Percentiles rank a stretch among this genome's conserved stretches.
Evolutionary conservation across 2,329 filamentous ascomycete genomes (phyloP).

Genomic region (Lecanicillium sp.): DNA sequence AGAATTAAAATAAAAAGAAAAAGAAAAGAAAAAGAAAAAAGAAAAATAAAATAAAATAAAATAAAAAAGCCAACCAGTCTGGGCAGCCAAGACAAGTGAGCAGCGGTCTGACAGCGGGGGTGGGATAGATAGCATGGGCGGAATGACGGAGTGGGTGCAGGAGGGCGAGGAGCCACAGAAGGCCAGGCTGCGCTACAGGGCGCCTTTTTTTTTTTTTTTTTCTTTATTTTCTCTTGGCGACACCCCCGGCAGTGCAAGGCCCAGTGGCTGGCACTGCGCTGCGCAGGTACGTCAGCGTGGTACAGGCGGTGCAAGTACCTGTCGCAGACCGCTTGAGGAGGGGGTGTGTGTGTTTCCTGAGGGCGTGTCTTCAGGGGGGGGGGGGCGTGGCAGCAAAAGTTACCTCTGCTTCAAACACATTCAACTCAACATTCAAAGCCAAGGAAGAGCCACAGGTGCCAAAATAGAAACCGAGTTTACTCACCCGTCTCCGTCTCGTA

Average conservation of each 20-base stretch:
- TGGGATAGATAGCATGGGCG: not conserved
- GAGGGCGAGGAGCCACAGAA: too few relatives aligned
- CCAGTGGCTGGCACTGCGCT: too few relatives aligned
- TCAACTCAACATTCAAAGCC: too few relatives aligned
- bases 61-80: not conserved
- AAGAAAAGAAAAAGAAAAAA: not conserved
- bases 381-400: not conserved
- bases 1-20: not conserved
- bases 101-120: constrained; percentile 7
- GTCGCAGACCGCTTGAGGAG: constrained; percentile 6
- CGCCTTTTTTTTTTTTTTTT: too few relatives aligned
- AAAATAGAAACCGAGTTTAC: too few relatives aligned
- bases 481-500: too few relatives aligned
- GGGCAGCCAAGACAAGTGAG: constrained; percentile 6
- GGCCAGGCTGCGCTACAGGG: not conserved
- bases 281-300: not conserved
- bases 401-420: too few relatives aligned
- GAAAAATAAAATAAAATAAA: not conserved
- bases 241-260: not conserved
- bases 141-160: constrained; percentile 11
- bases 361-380: not conserved
- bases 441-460: too few relatives aligned
- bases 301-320: constrained; percentile 1
- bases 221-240: too few relatives aligned
- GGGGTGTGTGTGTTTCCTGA: constrained; percentile 6